Base-by-base conservation (phyloP, 768 basidiomycete genomes). In the Sistotremastrum niveocremeum region DNA sequence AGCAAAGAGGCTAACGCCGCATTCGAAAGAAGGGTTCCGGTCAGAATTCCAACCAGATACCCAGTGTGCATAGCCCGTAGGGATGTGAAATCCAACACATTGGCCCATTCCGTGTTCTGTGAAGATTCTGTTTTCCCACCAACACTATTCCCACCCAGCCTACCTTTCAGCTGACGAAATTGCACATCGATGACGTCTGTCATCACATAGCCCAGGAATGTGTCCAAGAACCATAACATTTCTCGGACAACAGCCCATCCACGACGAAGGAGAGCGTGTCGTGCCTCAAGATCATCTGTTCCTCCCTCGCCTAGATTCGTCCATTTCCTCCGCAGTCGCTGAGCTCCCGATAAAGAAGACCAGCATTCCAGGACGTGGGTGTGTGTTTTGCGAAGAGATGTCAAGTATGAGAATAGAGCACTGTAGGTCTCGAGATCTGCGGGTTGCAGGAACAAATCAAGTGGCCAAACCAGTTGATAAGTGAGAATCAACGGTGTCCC, bases 141-240 rank as follows among this genome's bases (percentile, higher is more conserved):
- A 12, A 45, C 39, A 20, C 20, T 20, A 20, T 20, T 20, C 20
- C 20, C 20, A 12, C 46, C 49, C 38, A 89, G 63, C 31, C 77
- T 61, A 35, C 70, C 74, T 57, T 81, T 84, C 52, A 94, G 63
- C 52, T 74, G 71, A 46, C 73, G 64, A 56, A 84, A 90, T 57
- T 94, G 89, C 10, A 79, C 74, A 49, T 91, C 89, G 34, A 91
- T 72, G 6, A 94, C 89, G 51, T 94, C 90, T 55, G 75, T 83
- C 85, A 88, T 86, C 49, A 88, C 76, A 60, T 95, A 93, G 7
- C 78, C 79, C 46, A 86, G 64, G 2, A 95, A 57, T 30, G 78
- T 79, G 58, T 91, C 88, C 47, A 94, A 66, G 57, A 91, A 93
- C 87, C 88, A 93, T 37, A 79, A 74, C 89, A 93, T 90, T 56